Conservation (phyloP, 768 basidiomycete species). For the Lentinula raphanica region DNA sequence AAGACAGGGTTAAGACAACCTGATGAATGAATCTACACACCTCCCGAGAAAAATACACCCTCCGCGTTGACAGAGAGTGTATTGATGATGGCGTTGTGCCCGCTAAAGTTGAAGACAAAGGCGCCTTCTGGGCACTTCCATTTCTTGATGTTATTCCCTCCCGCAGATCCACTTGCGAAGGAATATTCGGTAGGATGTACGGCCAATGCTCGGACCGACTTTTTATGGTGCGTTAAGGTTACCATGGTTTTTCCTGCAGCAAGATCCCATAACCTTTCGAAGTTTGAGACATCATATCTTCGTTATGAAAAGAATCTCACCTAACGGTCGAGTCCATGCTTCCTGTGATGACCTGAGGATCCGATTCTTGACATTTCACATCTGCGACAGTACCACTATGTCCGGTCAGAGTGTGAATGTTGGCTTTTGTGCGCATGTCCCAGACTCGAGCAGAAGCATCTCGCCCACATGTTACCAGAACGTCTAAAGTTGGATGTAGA, state of each 20-base stretch:
- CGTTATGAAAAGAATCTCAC: conserved; percentile 30
- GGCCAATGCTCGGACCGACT: conserved; percentile 89
- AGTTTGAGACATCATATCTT: conserved; percentile 15
- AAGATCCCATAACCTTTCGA: conserved; percentile 84
- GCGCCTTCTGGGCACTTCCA: conserved; percentile 98
- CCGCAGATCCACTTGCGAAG: conserved; percentile 92
- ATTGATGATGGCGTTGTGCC: conserved; percentile 98
- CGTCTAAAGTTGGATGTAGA: conserved; percentile 91
- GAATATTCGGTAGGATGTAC: conserved; percentile 96
- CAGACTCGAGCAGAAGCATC: conserved; percentile 97
- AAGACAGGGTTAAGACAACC: background rate
- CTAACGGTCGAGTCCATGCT: conserved; percentile 97
- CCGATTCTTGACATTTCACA: conserved; percentile 93
- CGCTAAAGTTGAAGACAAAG: conserved; percentile 95
- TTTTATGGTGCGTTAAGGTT: conserved; percentile 99
- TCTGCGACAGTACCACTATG: conserved; percentile 95
- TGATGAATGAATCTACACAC: conserved; percentile 37
- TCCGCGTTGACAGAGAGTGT: conserved; percentile 90
- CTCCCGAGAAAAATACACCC: conserved; percentile 96
- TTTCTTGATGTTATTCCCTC: conserved; percentile 99
- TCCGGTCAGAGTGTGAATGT: conserved; percentile 88
- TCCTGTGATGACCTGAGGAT: conserved; percentile 96
- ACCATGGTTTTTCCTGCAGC: conserved; percentile 96
- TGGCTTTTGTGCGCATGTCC: conserved; percentile 99
- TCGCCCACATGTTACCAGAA: conserved; percentile 91